Evolutionary conservation across 2,329 filamentous ascomycete species (phyloP), one percentile per base, ranked within the genome.

Genomic region (Endothia cerciana): DNA sequence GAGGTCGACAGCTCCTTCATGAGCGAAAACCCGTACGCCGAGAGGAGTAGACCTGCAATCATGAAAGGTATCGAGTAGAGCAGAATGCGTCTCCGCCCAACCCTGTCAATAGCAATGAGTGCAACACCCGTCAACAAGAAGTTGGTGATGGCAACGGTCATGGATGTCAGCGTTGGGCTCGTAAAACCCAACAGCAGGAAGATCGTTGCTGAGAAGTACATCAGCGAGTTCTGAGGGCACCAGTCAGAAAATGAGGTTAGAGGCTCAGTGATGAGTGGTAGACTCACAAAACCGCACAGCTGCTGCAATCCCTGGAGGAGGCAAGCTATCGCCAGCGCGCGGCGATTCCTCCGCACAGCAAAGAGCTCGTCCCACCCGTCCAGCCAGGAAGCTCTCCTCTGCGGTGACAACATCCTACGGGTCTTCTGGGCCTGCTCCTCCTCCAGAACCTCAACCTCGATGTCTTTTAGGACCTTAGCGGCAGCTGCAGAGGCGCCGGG

Each of bases 181-280:
- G 85, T 83, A 75, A 97, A 97, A 0, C 90, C 90, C 0, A 97
- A 84, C 40, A 93, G 83, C 2, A 86, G 85, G 74, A 94, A 94
- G 38, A 94, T 92, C 8, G 91, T 93, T 4, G 91, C 91, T 0
- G 91, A 93, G 74, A 93, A 97, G 77, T 97, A 97, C 92, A 97
- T 97, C 38, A 97, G 82, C 13, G 91, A 93, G 79, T 97, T 97
- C 86, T 89, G 70, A 33, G 41, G 49, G 8, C 7, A 13, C 55
- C 3, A 53, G 70, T 69, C 51, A 63, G 13, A 68, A 13, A 55
- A 30, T 19, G 47, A n/a, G 43, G 45, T 57, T n/a, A n/a, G 19
- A 38, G n/a, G 19, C 3, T 15, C 38, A 17, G 22, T 25, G 11
- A 11, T 4, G 3, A 13, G 36, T n/a, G 43, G 69, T 49, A 40